Evolutionary conservation across 2,329 filamentous ascomycete genomes (phyloP).

Genomic region (Akanthomyces dipterigenus): DNA sequence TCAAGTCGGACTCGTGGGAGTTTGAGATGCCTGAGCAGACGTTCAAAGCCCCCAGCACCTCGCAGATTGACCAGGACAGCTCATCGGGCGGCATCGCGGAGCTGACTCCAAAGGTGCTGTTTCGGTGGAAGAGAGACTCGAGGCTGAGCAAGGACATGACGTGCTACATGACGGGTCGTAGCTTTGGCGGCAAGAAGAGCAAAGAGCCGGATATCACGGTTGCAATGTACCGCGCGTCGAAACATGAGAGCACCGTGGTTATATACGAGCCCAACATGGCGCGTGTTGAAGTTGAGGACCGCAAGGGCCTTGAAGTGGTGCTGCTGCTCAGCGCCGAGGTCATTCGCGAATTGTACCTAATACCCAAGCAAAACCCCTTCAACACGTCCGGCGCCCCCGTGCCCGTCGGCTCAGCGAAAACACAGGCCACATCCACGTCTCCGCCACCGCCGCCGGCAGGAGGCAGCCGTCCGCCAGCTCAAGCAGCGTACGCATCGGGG

Average conservation of each 20-base stretch:
- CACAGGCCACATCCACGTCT: slow-evolving; percentile 10
- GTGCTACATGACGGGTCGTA: slow-evolving; percentile 78
- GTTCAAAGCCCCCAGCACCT: slow-evolving; percentile 74
- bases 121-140: slow-evolving; percentile 85
- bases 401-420: not conserved
- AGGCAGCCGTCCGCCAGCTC: slow-evolving; percentile 19
- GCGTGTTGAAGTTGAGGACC: slow-evolving; percentile 86
- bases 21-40: slow-evolving; percentile 86
- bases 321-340: slow-evolving; percentile 58
- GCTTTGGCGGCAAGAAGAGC: slow-evolving; percentile 67
- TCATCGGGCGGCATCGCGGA: slow-evolving; percentile 32
- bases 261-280: slow-evolving; percentile 91
- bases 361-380: slow-evolving; percentile 66
- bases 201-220: slow-evolving; percentile 94
- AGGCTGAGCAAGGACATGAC: slow-evolving; percentile 81
- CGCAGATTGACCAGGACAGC: slow-evolving; percentile 68
- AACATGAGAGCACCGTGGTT: slow-evolving; percentile 60
- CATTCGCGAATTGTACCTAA: slow-evolving; percentile 59
- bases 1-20: slow-evolving; percentile 73
- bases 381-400: slow-evolving; percentile 52
- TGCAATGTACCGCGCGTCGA: slow-evolving; percentile 72
- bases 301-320: slow-evolving; percentile 84
- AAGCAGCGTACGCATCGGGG: slow-evolving; percentile 15
- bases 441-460: slow-evolving; percentile 35
- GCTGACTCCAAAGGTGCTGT: slow-evolving; percentile 67